These are phyloP conservation scores for Solanum habrochaites DNA, from an alignment of 257 asterid genomes.

Conservation along the genomic window DNA sequence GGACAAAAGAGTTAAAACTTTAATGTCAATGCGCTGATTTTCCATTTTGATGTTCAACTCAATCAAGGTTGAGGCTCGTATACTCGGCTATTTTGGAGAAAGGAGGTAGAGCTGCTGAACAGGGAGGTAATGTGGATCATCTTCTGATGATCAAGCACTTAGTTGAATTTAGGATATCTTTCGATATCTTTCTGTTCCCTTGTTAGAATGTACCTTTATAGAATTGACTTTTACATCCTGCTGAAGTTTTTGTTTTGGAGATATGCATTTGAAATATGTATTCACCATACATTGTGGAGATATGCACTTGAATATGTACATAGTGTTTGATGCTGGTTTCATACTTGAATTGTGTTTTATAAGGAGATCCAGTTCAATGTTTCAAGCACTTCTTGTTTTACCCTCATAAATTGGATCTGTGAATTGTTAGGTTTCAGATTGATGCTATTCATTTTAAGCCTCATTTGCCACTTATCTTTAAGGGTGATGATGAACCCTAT, in stretches of 20 bases:
- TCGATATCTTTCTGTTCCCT: not conserved
- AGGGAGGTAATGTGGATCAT: conserved; percentile 24
- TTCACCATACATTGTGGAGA: not conserved
- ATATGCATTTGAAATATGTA: not conserved
- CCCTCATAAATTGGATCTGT: not conserved
- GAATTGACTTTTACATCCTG: not conserved
- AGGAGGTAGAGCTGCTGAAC: conserved; percentile 9
- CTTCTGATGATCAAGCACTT: conserved; percentile 31
- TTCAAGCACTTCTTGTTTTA: not conserved
- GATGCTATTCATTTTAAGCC: not conserved
- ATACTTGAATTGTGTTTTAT: not conserved
- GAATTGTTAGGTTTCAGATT: not conserved
- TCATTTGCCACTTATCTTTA: not conserved
- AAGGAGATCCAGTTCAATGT: not conserved
- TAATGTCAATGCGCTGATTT: conserved; percentile 70
- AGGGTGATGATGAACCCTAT: not conserved
- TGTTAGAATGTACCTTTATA: not conserved
- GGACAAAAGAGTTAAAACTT: conserved; percentile 43
- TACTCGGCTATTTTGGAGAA: conserved; percentile 2
- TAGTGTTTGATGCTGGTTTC: not conserved
- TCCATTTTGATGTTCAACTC: conserved; percentile 3
- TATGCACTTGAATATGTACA: not conserved
- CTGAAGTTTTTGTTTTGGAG: not conserved
- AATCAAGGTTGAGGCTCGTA: conserved; percentile 48
- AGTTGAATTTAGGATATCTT: conserved; percentile 23